phyloP scores from a whole-genome alignment of 1,284 basidiomycete genomes.

The Leccinum proximum region DNA sequence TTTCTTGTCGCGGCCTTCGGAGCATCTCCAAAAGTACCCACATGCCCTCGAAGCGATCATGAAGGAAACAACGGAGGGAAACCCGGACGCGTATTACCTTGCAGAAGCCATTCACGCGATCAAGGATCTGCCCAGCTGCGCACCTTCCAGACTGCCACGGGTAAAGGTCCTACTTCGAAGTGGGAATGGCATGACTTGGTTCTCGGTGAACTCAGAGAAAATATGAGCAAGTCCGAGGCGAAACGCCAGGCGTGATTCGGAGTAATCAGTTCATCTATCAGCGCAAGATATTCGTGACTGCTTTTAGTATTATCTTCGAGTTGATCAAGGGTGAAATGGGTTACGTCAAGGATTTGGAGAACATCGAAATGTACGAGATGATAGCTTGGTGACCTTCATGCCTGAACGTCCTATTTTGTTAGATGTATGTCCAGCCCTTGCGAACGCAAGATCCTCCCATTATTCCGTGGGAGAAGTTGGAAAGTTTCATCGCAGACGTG shows the following conservation, averaged over 20 bases:
- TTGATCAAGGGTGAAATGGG: constrained; percentile 95
- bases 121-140: constrained; percentile 77
- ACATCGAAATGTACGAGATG: constrained; percentile 57
- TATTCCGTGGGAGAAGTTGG: constrained; percentile 68
- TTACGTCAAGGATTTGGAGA: constrained; percentile 92
- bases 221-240: constrained; percentile 72
- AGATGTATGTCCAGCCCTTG: constrained; percentile 81
- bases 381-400: background rate
- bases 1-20: constrained; percentile 83
- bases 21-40: constrained; percentile 90
- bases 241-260: constrained; percentile 77
- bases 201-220: constrained; percentile 58
- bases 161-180: constrained; percentile 68
- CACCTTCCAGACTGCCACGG: constrained; percentile 87
- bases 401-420: constrained; percentile 10
- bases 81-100: constrained; percentile 80
- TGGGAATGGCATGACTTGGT: constrained; percentile 91
- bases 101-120: constrained; percentile 75
- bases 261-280: constrained; percentile 31
- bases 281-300: background rate
- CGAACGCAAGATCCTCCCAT: constrained; percentile 74
- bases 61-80: constrained; percentile 72
- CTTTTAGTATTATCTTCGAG: constrained; percentile 84
- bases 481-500: constrained; percentile 85
- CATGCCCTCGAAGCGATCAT: constrained; percentile 86